Percentiles rank a stretch among this genome's conserved stretches.
These are phyloP conservation scores for Cornus kousa DNA, from an alignment of 148 eudicot species.

Conservation along the genomic window DNA sequence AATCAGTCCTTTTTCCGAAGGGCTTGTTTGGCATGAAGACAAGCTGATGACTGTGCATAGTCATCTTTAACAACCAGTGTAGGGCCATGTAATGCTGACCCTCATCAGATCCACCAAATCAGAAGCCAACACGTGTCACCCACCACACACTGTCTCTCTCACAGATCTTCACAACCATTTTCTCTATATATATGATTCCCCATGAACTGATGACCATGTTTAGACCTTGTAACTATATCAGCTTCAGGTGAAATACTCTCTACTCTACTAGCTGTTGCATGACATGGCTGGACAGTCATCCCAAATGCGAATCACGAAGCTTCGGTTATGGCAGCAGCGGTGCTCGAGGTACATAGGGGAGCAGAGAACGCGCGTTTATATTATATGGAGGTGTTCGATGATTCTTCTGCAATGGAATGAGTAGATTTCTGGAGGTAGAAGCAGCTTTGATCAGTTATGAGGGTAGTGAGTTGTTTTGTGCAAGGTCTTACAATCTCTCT, in stretches of 20 bases:
- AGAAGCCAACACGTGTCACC: conserved; percentile 14
- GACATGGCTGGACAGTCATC: neutral
- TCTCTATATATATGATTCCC: neutral
- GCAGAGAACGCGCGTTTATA: conserved; percentile 29
- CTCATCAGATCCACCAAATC: conserved; percentile 8
- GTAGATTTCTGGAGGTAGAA: neutral
- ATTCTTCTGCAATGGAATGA: conserved; percentile 28
- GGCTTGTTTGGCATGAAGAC: conserved; percentile 24
- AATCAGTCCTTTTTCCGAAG: conserved; percentile 8
- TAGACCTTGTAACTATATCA: neutral
- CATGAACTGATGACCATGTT: neutral
- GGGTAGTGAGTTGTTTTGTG: neutral
- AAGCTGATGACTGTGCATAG: conserved; percentile 16
- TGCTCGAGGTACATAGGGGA: conserved; percentile 28
- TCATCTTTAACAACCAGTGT: conserved; percentile 13
- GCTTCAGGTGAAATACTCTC: neutral
- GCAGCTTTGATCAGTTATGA: neutral
- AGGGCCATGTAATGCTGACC: conserved; percentile 14
- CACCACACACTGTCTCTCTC: conserved; percentile 7
- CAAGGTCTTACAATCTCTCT: neutral
- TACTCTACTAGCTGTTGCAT: neutral
- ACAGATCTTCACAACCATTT: neutral
- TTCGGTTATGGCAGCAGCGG: conserved; percentile 14
- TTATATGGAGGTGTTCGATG: conserved; percentile 32
- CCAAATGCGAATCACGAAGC: conserved; percentile 7